phyloP scores from a whole-genome alignment of 2,329 filamentous ascomycete genomes.

The Exophiala sp. region DNA sequence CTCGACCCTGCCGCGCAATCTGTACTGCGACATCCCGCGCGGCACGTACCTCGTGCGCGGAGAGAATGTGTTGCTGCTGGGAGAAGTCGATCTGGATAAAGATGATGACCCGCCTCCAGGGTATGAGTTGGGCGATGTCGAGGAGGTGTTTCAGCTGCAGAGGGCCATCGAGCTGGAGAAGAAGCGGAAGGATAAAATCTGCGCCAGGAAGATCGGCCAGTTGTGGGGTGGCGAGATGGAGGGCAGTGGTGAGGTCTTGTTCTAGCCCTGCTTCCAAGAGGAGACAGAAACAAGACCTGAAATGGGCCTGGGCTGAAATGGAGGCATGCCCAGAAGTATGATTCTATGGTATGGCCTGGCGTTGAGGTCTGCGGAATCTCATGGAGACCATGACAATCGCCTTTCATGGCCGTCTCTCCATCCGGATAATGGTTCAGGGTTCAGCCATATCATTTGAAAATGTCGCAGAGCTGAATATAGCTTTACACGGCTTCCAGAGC shows the following conservation, averaged over 20 bases:
- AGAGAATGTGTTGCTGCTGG: slow-evolving; percentile 92
- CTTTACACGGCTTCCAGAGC: slow-evolving; percentile 30
- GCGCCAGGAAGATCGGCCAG: slow-evolving; percentile 63
- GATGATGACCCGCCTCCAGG: slow-evolving; percentile 77
- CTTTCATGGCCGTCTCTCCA: too few relatives aligned
- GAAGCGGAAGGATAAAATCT: slow-evolving; percentile 66
- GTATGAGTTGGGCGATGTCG: slow-evolving; percentile 60
- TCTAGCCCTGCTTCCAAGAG: too few relatives aligned
- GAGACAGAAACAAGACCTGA: too few relatives aligned
- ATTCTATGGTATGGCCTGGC: too few relatives aligned
- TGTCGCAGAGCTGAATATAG: too few relatives aligned
- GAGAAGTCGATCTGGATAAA: slow-evolving; percentile 93
- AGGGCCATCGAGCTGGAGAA: slow-evolving; percentile 64
- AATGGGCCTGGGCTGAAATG: too few relatives aligned
- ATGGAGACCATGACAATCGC: too few relatives aligned
- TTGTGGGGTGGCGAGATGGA: slow-evolving; percentile 80
- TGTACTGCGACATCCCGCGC: slow-evolving; percentile 78
- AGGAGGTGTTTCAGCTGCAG: slow-evolving; percentile 65
- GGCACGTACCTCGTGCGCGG: slow-evolving; percentile 89
- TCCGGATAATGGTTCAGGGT: too few relatives aligned
- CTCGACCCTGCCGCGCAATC: slow-evolving; percentile 40
- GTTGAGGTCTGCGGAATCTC: too few relatives aligned
- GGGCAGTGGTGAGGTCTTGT: slow-evolving; percentile 66
- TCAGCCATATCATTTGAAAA: too few relatives aligned
- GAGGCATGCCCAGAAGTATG: too few relatives aligned